Base-by-base conservation (phyloP, 106 monocot genomes). In the Hemerocallis citrina region DNA sequence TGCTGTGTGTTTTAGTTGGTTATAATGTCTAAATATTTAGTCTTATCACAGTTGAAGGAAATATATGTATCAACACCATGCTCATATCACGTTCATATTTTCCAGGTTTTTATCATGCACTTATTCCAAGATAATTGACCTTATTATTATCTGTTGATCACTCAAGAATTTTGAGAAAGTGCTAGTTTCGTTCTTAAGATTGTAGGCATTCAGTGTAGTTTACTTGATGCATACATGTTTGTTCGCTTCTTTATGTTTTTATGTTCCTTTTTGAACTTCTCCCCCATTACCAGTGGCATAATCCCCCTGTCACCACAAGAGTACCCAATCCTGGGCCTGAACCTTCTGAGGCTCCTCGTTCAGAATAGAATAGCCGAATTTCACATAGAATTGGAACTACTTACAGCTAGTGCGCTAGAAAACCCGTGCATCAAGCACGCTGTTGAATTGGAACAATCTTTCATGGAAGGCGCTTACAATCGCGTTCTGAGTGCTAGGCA, bases 391-490 rank as follows among this genome's bases (percentile, higher is more conserved):
- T 59, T 93, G 17, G 92, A 93, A 72, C 81, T 93, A 6, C 87
- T 93, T 52, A 66, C 85, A 6, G 43, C 79, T 24, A 74, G 49
- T 62, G 88, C 88, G 16, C 61, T 93, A 16, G 88, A 88, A 55
- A 81, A 93, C 50, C 79, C 76, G n/a, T 93, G 85, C 72, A 88
- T 93, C 49, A 93, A 81, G 59, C 88, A 93, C 67, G 92, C 92
- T 28, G 88, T 88, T 32, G 88, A 93, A 41, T 73, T 88, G 21
- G 92, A 93, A 58, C 92, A 93, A 50, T 88, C 88, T 13, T 93
- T 93, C 56, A 93, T 93, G 92, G 92, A 93, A 72, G 92, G 88
- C 40, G 92, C 92, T 19, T 93, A 93, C 47, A 93, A 93, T 38
- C 71, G 92, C 11, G 88, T 93, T 2, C 62, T 93, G 27, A 93